Evolutionary conservation across 2,329 filamentous ascomycete species (phyloP).

Genomic region (Ascochyta clinopodiicola): DNA sequence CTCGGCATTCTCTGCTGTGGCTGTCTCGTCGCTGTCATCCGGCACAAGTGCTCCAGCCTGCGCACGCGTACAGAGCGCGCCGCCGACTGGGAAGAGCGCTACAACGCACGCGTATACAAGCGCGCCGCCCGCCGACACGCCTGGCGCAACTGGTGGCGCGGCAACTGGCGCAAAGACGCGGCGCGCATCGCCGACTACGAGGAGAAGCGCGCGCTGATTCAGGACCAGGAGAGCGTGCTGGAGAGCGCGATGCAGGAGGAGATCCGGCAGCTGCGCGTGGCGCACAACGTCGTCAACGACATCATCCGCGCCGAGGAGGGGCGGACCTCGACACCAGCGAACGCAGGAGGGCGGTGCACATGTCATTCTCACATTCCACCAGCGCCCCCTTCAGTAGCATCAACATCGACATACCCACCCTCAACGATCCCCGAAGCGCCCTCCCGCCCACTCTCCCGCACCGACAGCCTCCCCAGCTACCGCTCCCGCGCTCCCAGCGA

Average conservation of each 20-base stretch:
- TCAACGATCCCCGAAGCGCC: constrained; percentile 41
- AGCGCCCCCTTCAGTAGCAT: constrained; percentile 35
- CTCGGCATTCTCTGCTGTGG: constrained; percentile 53
- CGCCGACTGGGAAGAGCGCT: constrained; percentile 61
- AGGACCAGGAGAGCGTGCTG: constrained; percentile 54
- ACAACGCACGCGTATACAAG: constrained; percentile 59
- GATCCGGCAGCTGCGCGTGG: constrained; percentile 59
- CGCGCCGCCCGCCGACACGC: constrained; percentile 60
- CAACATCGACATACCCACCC: constrained; percentile 40
- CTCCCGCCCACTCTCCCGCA: constrained; percentile 46
- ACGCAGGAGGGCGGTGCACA: constrained; percentile 15
- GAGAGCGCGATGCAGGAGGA: constrained; percentile 53
- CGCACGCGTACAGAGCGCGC: constrained; percentile 60
- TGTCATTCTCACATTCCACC: constrained; percentile 22
- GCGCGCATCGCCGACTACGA: constrained; percentile 54
- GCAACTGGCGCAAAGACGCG: constrained; percentile 38
- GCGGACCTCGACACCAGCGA: constrained; percentile 15
- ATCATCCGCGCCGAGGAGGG: constrained; percentile 53
- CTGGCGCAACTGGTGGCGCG: constrained; percentile 59
- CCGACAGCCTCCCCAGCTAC: constrained; percentile 54
- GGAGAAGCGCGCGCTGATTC: constrained; percentile 58
- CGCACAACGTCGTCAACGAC: constrained; percentile 60
- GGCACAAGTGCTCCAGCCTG: constrained; percentile 57
- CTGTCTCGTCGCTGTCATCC: constrained; percentile 53
- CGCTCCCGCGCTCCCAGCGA: constrained; percentile 47